Conservation (phyloP, 176 grass and related monocot species). For the Carex kokanica region DNA sequence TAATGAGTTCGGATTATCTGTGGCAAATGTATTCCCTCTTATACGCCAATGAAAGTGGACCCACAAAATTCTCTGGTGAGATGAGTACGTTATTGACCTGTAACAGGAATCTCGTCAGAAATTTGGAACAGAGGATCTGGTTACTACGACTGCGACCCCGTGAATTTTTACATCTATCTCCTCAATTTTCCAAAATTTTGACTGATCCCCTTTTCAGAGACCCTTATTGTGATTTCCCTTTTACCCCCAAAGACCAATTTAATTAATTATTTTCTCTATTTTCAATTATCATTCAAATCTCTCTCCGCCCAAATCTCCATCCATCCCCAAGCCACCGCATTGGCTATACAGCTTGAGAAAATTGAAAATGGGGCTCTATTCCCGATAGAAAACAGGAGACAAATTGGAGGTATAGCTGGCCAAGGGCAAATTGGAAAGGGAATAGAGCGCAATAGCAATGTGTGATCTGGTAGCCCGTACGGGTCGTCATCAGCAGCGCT, state of each 20-base stretch:
- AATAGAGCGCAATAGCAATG: constrained; percentile 39
- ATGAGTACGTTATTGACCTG: background rate
- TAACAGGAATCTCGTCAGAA: background rate
- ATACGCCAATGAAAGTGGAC: background rate
- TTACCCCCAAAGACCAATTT: background rate
- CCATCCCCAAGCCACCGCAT: constrained; percentile 20
- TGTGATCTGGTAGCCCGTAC: constrained; percentile 97
- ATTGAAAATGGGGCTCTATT: constrained; percentile 23
- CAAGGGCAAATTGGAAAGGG: background rate
- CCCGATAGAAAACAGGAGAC: constrained; percentile 7
- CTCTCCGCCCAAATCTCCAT: constrained; percentile 28
- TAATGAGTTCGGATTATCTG: background rate
- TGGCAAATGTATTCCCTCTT: background rate
- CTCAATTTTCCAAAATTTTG: background rate
- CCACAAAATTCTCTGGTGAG: background rate
- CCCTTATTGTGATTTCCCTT: constrained; percentile 14
- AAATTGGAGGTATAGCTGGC: background rate
- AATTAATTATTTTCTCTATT: background rate
- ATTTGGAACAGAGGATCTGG: background rate
- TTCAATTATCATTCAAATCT: constrained; percentile 25
- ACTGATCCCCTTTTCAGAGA: background rate
- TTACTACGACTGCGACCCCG: background rate
- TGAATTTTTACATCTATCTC: constrained; percentile 6
- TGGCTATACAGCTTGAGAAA: background rate
- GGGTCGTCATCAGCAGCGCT: constrained; percentile 98